A percentile compares a stretch with the other conserved stretches of the same genome.
Evolutionary conservation across 169 alveolate genomes (phyloP).

Genomic region (Theileria sp.): DNA sequence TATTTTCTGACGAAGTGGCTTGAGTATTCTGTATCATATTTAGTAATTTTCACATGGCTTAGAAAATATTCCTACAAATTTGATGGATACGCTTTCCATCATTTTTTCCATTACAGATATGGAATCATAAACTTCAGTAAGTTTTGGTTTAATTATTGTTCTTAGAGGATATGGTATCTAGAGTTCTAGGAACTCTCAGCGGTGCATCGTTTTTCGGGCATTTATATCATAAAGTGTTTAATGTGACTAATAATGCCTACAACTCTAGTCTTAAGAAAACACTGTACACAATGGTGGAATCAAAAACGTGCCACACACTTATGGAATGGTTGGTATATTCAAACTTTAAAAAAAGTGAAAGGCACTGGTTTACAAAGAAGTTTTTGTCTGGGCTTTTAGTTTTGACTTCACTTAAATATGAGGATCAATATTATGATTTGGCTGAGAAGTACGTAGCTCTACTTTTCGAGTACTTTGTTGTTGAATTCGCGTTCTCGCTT

Average conservation of each 20-base stretch:
- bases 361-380: conserved; percentile 1
- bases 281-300: conserved; percentile 22
- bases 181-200: conserved; percentile 37
- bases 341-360: neutral
- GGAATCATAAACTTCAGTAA: conserved; percentile 42
- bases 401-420: neutral
- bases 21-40: neutral
- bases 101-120: conserved; percentile 45
- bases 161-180: conserved; percentile 38
- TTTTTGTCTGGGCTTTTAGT: neutral
- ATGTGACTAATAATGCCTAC: neutral
- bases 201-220: conserved; percentile 38
- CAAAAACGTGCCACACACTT: conserved; percentile 5
- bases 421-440: conserved; percentile 3
- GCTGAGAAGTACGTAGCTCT: conserved; percentile 18
- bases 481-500: conserved; percentile 44
- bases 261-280: neutral
- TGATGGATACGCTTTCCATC: conserved; percentile 66
- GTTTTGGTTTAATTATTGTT: neutral
- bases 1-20: conserved; percentile 10
- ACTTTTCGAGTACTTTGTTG: conserved; percentile 39
- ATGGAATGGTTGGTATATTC: conserved; percentile 22
- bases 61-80: conserved; percentile 11
- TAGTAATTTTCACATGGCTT: conserved; percentile 31
- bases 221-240: neutral